Base-by-base conservation (phyloP, 1,139 yeast genomes). In the Suhomyces terraborum region DNA sequence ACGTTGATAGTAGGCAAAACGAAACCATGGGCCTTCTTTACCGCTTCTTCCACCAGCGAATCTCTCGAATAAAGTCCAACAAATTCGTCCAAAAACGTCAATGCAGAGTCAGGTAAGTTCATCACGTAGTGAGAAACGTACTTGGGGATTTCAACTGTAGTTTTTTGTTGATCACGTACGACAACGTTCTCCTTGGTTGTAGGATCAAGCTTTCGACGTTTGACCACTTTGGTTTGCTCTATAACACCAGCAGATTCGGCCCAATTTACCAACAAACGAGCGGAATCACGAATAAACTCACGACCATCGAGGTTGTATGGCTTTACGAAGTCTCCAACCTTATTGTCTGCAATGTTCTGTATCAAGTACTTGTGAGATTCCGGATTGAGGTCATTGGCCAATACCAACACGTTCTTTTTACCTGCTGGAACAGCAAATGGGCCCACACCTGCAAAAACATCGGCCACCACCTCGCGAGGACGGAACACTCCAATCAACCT, bases 371-470 rank as follows among this genome's bases (percentile, higher is more conserved):
- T 77, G 64, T 67, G 86, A 40, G 95, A 83, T 47, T 85, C 87
- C 0, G 98, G 98, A 56, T 94, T 94, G 58, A 94, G 72, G 61
- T 94, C 99, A 59, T 91, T 94, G 13, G 98, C 97, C 54, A 91
- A 69, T 0, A 88, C 95, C 41, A 91, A 62, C 3, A 82, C 87
- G 14, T 77, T 75, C 47, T 84, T 88, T 62, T 86, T 89, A 13
- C 91, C 98, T 1, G 97, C 96, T 0, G 99, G 99, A 1, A 93
- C 80, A 1, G 95, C 94, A 69, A 94, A 94, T 3, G 99, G 99
- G 0, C 99, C 99, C 2, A 94, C 98, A 26, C 99, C 99, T 0
- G 97, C 98, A 78, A 94, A 88, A 0, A 89, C 98, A 67, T 94
- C 99, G 51, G 89, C 88, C 0, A 94, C 88, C 2, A 88, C 86